Evolutionary conservation across 1,284 basidiomycete species (phyloP).

Genomic region (Malassezia nana): DNA sequence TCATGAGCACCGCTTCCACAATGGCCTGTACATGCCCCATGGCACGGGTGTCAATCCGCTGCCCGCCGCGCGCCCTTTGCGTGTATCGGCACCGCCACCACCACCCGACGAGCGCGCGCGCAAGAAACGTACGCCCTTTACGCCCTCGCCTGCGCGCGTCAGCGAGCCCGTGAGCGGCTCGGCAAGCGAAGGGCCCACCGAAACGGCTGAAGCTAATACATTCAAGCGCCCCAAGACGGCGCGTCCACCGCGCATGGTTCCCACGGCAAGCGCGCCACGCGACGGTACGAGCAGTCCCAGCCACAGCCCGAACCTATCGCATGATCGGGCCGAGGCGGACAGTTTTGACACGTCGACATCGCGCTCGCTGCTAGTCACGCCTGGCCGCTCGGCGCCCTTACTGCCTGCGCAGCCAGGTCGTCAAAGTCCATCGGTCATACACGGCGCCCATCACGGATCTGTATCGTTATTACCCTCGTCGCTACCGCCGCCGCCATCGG

Average conservation of each 20-base stretch:
- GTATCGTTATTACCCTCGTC: conserved; percentile 14
- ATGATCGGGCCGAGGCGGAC: conserved; percentile 13
- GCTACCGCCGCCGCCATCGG: conserved; percentile 15
- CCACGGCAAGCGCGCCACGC: background rate
- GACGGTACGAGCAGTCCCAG: background rate
- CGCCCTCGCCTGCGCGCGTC: background rate
- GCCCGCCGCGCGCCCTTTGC: background rate
- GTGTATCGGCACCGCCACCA: background rate
- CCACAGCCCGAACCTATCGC: background rate
- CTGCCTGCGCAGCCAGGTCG: too few species aligned
- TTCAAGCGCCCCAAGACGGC: conserved; percentile 13
- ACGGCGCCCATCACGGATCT: too few species aligned
- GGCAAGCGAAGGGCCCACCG: background rate
- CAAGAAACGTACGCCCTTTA: conserved; percentile 10
- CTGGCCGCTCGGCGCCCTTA: conserved; percentile 16
- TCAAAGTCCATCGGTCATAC: too few species aligned
- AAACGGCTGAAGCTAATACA: background rate
- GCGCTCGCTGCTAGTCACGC: conserved; percentile 25
- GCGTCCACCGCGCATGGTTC: background rate
- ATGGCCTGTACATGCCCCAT: conserved; percentile 29
- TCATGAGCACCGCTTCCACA: conserved; percentile 43
- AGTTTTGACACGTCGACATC: conserved; percentile 6
- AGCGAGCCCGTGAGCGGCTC: background rate
- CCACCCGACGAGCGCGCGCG: background rate
- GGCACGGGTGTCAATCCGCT: background rate